phyloP scores from a whole-genome alignment of 2,329 filamentous ascomycete genomes.

The Ceratocystiopsis brevicomis region DNA sequence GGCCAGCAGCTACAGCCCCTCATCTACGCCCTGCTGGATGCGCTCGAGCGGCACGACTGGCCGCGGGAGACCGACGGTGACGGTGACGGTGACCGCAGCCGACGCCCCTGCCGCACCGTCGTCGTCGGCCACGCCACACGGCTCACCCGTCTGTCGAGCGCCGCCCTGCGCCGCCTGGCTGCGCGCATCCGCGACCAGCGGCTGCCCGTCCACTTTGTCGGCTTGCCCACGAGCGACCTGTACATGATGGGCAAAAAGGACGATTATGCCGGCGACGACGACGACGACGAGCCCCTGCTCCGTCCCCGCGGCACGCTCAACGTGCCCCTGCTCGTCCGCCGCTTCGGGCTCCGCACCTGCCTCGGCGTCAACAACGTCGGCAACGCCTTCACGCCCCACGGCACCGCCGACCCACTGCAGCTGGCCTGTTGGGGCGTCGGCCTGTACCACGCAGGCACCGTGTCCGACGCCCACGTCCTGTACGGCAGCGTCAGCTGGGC shows the following conservation, averaged over 20 bases:
- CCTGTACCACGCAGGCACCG: conserved; percentile 47
- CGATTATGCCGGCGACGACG: conserved; percentile 2
- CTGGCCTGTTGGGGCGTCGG: conserved; percentile 45
- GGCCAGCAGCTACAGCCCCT: conserved; percentile 19
- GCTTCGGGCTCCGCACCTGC: conserved; percentile 37
- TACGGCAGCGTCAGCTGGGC: conserved; percentile 23
- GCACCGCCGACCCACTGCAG: conserved; percentile 44
- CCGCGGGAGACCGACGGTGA: conserved; percentile 9
- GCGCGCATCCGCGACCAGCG: conserved; percentile 23
- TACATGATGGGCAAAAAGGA: conserved; percentile 46
- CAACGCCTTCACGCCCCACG: conserved; percentile 56
- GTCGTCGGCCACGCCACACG: conserved; percentile 52
- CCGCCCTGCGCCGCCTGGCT: conserved; percentile 30
- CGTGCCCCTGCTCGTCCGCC: conserved; percentile 38
- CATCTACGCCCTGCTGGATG: conserved; percentile 33
- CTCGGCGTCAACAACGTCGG: conserved; percentile 55
- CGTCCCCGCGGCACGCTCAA: conserved; percentile 40
- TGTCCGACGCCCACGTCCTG: conserved; percentile 35
- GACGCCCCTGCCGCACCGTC: conserved; percentile 20
- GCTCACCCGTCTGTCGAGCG: conserved; percentile 33
- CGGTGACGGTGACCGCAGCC: too few species aligned
- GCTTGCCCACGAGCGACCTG: conserved; percentile 50
- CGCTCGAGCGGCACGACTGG: conserved; percentile 33
- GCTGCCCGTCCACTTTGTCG: conserved; percentile 47
- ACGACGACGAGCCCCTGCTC: conserved; percentile 6